These are phyloP conservation scores for Seiridium cupressi DNA, from an alignment of 2,329 filamentous ascomycete genomes.

Conservation along the genomic window DNA sequence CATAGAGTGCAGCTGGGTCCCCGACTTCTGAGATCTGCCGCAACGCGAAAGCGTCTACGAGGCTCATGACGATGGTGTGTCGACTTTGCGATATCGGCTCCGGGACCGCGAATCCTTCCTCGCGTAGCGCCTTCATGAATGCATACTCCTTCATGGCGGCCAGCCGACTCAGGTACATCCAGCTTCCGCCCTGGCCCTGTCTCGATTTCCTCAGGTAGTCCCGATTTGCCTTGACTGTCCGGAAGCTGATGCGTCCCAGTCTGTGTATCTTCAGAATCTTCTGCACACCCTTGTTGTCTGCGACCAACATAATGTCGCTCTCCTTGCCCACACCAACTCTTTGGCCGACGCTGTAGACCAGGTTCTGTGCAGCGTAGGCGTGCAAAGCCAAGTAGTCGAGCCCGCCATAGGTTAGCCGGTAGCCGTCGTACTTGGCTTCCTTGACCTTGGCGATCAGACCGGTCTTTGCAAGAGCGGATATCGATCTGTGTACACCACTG, in stretches of 20 bases:
- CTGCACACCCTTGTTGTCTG: conserved; percentile 73
- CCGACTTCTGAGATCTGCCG: conserved; percentile 83
- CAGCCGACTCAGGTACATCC: conserved; percentile 96
- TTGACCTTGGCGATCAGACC: conserved; percentile 90
- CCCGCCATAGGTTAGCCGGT: conserved; percentile 93
- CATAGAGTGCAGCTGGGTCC: conserved; percentile 81
- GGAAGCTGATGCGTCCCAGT: conserved; percentile 92
- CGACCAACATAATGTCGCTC: conserved; percentile 94
- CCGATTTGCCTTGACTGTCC: conserved; percentile 91
- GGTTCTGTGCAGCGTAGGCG: conserved; percentile 75
- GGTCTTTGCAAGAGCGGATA: conserved; percentile 87
- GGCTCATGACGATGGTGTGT: conserved; percentile 94
- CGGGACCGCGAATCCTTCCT: conserved; percentile 87
- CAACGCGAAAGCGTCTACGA: conserved; percentile 89
- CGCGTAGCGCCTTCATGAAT: conserved; percentile 84
- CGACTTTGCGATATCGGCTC: conserved; percentile 84
- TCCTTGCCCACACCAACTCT: conserved; percentile 97
- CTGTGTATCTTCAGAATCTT: conserved; percentile 93
- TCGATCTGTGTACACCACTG: conserved; percentile 79
- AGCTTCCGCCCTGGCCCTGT: conserved; percentile 67
- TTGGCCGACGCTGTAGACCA: conserved; percentile 88
- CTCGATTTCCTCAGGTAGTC: conserved; percentile 79
- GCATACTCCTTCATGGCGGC: conserved; percentile 93
- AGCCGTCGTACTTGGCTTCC: conserved; percentile 96
- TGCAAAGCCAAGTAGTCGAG: conserved; percentile 97